phyloP scores from a whole-genome alignment of 352 stramenopile species.

The Pythium biforme region DNA sequence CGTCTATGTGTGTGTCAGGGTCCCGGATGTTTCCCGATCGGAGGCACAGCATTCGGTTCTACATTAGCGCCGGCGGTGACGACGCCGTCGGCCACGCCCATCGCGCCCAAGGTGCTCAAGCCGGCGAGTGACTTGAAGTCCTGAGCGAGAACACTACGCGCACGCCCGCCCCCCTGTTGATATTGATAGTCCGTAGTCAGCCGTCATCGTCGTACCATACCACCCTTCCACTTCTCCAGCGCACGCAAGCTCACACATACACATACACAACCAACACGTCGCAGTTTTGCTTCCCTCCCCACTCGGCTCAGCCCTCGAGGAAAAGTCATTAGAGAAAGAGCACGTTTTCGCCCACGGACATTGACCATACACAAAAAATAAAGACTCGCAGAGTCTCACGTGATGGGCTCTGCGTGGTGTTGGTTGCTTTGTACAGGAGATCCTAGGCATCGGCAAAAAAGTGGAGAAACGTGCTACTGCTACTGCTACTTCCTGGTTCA shows the following conservation, averaged over 20 bases:
- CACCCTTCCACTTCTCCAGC: too few relatives aligned
- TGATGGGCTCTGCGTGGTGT: too few relatives aligned
- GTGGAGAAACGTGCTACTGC: constrained; percentile 12
- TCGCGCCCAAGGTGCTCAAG: constrained; percentile 25
- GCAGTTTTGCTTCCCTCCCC: too few relatives aligned
- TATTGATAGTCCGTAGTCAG: constrained; percentile 3
- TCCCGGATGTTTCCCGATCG: constrained; percentile 47
- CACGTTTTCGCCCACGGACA: too few relatives aligned
- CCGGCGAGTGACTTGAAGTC: constrained; percentile 9
- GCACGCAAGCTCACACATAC: too few relatives aligned
- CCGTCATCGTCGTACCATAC: too few relatives aligned
- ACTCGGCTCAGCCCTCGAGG: too few relatives aligned
- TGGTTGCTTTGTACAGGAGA: too few relatives aligned
- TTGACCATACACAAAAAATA: too few relatives aligned
- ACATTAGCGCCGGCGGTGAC: neutral
- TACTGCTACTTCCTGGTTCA: neutral
- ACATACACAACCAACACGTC: too few relatives aligned
- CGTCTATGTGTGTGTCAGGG: constrained; percentile 24
- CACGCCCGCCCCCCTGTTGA: neutral
- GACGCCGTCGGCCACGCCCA: constrained; percentile 11
- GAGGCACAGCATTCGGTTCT: constrained; percentile 25
- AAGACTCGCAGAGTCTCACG: too few relatives aligned
- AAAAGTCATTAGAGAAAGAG: too few relatives aligned
- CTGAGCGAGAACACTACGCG: neutral
- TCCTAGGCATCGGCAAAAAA: constrained; percentile 14